A percentile compares a stretch with the other conserved stretches of the same genome.
Evolutionary conservation across 768 basidiomycete species (phyloP).

Genomic region (Lanmaoa rubissima): DNA sequence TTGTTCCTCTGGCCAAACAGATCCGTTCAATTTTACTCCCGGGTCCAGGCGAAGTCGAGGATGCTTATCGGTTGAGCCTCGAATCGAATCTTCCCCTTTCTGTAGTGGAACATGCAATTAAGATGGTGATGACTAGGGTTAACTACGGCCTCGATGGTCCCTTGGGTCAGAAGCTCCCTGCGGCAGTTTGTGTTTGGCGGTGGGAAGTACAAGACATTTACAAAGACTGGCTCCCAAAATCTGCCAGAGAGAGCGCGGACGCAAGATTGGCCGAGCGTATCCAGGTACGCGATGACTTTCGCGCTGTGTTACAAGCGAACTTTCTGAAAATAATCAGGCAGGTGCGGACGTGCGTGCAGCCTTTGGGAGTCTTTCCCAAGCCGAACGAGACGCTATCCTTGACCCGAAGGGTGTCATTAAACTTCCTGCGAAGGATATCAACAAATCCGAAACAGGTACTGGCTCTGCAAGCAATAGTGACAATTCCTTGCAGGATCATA

Average conservation of each 20-base stretch:
- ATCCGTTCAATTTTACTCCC: conserved; percentile 71
- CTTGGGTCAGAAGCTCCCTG: conserved; percentile 52
- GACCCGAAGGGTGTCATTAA: conserved; percentile 43
- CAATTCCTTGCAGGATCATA: conserved; percentile 23
- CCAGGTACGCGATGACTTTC: conserved; percentile 44
- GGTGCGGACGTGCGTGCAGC: conserved; percentile 51
- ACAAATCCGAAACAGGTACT: conserved; percentile 17
- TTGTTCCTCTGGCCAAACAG: conserved; percentile 60
- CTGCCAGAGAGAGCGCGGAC: conserved; percentile 60
- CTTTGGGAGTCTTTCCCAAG: conserved; percentile 57
- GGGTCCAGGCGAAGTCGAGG: conserved; percentile 53
- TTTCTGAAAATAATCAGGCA: conserved; percentile 42
- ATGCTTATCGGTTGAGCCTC: conserved; percentile 32
- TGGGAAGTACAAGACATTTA: conserved; percentile 76
- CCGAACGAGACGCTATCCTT: conserved; percentile 55
- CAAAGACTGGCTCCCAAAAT: conserved; percentile 65
- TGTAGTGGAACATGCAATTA: conserved; percentile 64
- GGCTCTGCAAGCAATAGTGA: conserved; percentile 1
- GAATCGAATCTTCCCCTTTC: conserved; percentile 42
- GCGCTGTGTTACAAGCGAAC: neutral
- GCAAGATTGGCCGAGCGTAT: conserved; percentile 59
- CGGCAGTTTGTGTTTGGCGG: conserved; percentile 72
- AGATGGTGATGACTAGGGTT: conserved; percentile 56
- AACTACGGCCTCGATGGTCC: conserved; percentile 76
- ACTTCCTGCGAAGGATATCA: conserved; percentile 37